These are phyloP conservation scores for Malus domestica DNA, from an alignment of 306 rosid species.

Conservation along the genomic window ASM211411v1 NC_041799.1:38045501-38046000, in stretches of 20 bases:
- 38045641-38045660: background rate
- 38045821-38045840: constrained; percentile 98
- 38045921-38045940: constrained; percentile 80
- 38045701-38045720: background rate
- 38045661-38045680: background rate
- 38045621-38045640: constrained; percentile 1
- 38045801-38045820: constrained; percentile 86
- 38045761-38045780: constrained; percentile 57
- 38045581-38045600: background rate
- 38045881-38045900: constrained; percentile 85
- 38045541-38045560: constrained; percentile 4
- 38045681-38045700: background rate
- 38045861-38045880: constrained; percentile 77
- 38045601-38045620: background rate
- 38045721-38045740: constrained; percentile 2
- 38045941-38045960: constrained; percentile 84
- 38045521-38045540: constrained; percentile 1
- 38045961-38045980: constrained; percentile 64
- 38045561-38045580: background rate
- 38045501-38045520: constrained; percentile 17
- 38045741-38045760: constrained; percentile 9
- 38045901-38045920: constrained; percentile 98
- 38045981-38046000: constrained; percentile 50
- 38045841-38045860: constrained; percentile 92
- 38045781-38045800: constrained; percentile 99